A percentile compares a stretch with the other conserved stretches of the same genome.
These are phyloP conservation scores for Mayamaea pseudoterrestris DNA, from an alignment of 108 stramenopile species.

Conservation along the genomic window DNA sequence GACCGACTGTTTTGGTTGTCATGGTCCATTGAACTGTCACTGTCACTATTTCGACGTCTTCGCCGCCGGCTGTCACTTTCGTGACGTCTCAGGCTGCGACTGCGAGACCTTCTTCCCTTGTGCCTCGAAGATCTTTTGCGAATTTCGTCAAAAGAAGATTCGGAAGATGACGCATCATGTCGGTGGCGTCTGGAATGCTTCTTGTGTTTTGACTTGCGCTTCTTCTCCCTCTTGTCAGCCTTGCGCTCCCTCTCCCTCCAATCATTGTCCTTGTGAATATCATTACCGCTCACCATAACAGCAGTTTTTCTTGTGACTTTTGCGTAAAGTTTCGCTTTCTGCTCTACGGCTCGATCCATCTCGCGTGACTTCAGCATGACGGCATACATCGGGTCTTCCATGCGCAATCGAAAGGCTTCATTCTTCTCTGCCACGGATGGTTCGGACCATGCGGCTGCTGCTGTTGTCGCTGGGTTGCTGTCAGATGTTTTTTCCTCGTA, in stretches of 20 bases:
- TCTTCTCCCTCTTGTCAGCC: conserved; percentile 10
- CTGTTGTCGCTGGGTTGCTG: background rate
- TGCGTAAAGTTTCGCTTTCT: conserved; percentile 49
- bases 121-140: too few relatives aligned
- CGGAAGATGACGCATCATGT: too few relatives aligned
- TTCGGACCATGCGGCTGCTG: background rate
- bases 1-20: too few relatives aligned
- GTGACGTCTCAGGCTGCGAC: too few relatives aligned
- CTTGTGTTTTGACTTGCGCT: conserved; percentile 7
- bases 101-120: too few relatives aligned
- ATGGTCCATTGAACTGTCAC: too few relatives aligned
- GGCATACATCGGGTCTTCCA: conserved; percentile 82
- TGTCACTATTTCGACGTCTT: too few relatives aligned
- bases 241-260: conserved; percentile 19
- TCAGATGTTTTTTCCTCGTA: background rate
- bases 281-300: background rate
- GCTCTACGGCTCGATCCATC: conserved; percentile 32
- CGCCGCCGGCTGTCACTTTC: too few relatives aligned
- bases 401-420: conserved; percentile 53
- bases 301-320: conserved; percentile 25
- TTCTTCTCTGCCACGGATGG: conserved; percentile 43
- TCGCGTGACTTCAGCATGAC: conserved; percentile 34
- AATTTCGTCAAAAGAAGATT: too few relatives aligned
- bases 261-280: conserved; percentile 1
- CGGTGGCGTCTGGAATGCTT: too few relatives aligned